These are phyloP conservation scores for Tylopilus subfusipes DNA, from an alignment of 768 basidiomycete species.

Conservation along the genomic window DNA sequence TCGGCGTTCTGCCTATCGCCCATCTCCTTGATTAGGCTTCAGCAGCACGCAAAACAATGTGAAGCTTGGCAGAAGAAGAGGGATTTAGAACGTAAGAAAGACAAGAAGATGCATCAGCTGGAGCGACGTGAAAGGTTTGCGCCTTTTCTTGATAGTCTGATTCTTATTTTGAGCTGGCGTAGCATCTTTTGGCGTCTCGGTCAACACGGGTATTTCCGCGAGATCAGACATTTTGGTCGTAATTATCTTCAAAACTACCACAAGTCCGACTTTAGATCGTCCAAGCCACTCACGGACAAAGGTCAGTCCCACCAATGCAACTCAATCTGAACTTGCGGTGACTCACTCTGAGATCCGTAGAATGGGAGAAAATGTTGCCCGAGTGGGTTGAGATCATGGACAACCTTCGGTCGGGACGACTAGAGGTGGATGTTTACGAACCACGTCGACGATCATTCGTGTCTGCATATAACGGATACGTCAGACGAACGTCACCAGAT, in stretches of 20 bases:
- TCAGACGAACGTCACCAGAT: neutral
- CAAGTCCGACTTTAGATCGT: neutral
- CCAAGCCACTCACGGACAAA: constrained; percentile 8
- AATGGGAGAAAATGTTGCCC: constrained; percentile 6
- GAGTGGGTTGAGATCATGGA: constrained; percentile 4
- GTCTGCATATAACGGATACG: neutral
- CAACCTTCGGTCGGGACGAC: neutral
- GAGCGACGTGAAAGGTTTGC: neutral
- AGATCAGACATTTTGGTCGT: neutral
- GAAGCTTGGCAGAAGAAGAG: neutral
- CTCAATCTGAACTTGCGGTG: neutral
- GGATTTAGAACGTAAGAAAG: neutral
- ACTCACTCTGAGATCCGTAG: neutral
- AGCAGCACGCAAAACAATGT: constrained; percentile 7
- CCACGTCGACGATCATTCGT: neutral
- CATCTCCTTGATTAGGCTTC: neutral
- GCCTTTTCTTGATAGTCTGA: neutral
- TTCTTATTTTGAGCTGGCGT: neutral
- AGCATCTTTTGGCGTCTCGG: constrained; percentile 13
- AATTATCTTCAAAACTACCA: neutral
- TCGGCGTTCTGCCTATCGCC: neutral
- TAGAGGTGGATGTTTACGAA: neutral
- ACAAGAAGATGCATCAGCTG: neutral
- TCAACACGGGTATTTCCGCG: constrained; percentile 1
- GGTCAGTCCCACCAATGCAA: neutral